Percentiles rank a stretch among this genome's conserved stretches.
phyloP scores from a whole-genome alignment of 2,329 filamentous ascomycete genomes.

The Pseudogymnoascus sp. region DNA sequence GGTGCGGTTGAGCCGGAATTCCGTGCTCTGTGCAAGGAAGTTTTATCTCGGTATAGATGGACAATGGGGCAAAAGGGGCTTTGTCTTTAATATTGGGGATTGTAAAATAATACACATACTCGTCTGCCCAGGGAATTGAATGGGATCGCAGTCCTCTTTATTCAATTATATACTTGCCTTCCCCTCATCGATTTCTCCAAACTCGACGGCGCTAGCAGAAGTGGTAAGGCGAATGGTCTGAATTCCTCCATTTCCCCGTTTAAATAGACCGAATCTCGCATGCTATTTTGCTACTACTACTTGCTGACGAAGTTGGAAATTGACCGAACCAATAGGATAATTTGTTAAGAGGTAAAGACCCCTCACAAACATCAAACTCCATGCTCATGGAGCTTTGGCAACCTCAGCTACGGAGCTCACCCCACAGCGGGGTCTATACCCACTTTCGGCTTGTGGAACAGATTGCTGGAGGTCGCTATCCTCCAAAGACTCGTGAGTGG shows the following conservation, averaged over 20 bases:
- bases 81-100: not conserved
- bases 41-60: not conserved
- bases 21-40: not conserved
- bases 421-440: not conserved
- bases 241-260: not conserved
- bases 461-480: no score
- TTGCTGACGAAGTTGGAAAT: not conserved
- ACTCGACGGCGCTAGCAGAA: not conserved
- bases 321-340: not conserved
- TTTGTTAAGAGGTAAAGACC: not conserved
- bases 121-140: not conserved
- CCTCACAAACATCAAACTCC: not conserved
- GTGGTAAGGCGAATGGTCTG: not conserved
- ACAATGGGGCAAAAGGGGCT: not conserved
- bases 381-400: not conserved
- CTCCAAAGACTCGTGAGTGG: no score
- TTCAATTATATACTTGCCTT: not conserved
- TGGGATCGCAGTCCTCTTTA: no score
- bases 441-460: not conserved
- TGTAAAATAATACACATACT: not conserved
- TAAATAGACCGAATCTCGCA: not conserved
- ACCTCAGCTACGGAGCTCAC: not conserved
- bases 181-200: not conserved
- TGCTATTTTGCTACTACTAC: not conserved
- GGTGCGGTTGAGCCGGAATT: not conserved